Conservation (phyloP, 1,139 yeast genomes). For the Diutina pseudorugosa region DNA sequence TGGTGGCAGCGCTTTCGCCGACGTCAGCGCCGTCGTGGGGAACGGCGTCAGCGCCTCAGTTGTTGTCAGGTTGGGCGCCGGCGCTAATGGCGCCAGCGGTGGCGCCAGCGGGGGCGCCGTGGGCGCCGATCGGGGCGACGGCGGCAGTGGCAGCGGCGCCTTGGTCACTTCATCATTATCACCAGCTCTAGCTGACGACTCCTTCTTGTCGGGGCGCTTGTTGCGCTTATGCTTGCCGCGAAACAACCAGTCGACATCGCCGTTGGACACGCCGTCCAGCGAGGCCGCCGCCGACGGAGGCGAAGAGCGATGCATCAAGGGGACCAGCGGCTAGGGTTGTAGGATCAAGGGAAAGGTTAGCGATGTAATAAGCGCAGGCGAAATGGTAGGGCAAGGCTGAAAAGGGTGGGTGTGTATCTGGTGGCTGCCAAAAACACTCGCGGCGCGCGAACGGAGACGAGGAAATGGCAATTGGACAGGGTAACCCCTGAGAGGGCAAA, state of each 20-base stretch:
- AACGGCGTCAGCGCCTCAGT: too few species aligned
- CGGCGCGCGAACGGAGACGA: too few species aligned
- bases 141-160: slow-evolving; percentile 4
- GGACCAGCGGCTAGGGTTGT: neutral
- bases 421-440: too few species aligned
- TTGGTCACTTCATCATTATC: slow-evolving; percentile 9
- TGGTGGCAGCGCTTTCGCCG: neutral
- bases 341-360: too few species aligned
- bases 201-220: slow-evolving; percentile 17
- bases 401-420: too few species aligned
- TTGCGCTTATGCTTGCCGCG: slow-evolving; percentile 36
- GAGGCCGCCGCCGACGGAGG: neutral
- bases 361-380: too few species aligned
- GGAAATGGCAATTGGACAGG: too few species aligned
- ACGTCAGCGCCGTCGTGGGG: too few species aligned
- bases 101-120: neutral
- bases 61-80: too few species aligned
- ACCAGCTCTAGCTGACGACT: slow-evolving; percentile 19
- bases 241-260: slow-evolving; percentile 69
- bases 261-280: slow-evolving; percentile 44
- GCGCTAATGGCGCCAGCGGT: neutral
- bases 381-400: too few species aligned
- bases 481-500: neutral
- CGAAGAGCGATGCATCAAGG: neutral
- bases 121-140: slow-evolving; percentile 4